Evolutionary conservation across 2,329 filamentous ascomycete genomes (phyloP).

Genomic region (Coniochaeta sp.): DNA sequence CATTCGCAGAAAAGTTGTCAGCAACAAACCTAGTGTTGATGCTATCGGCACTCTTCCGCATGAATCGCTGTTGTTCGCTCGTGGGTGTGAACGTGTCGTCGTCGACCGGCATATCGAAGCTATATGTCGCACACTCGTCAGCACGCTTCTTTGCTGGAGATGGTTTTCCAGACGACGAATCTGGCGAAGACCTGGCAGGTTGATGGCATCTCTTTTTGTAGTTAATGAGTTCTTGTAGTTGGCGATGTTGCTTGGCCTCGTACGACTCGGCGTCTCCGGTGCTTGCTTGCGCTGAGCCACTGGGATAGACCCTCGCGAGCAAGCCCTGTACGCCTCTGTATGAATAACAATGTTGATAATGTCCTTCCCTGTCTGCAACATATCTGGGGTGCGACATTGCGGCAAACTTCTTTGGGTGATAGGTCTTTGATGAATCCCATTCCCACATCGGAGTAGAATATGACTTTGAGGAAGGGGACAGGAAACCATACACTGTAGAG

Average conservation of each 20-base stretch:
- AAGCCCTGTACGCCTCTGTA: neutral
- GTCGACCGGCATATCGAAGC: conserved; percentile 42
- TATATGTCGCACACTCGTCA: conserved; percentile 23
- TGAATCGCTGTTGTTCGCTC: conserved; percentile 32
- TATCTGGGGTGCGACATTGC: conserved; percentile 4
- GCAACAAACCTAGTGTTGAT: conserved; percentile 56
- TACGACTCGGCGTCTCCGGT: neutral
- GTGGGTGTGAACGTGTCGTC: conserved; percentile 32
- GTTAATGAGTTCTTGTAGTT: neutral
- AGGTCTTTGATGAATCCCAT: too few species aligned
- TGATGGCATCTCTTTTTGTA: conserved; percentile 1
- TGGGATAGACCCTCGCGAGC: neutral
- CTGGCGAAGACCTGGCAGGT: neutral
- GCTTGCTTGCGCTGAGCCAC: conserved; percentile 1
- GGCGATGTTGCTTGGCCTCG: neutral
- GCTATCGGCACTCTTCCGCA: conserved; percentile 46
- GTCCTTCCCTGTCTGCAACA: conserved; percentile 4
- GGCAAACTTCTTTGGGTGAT: neutral
- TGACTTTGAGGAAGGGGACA: conserved; percentile 8
- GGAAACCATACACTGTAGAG: conserved; percentile 40
- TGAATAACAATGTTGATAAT: neutral
- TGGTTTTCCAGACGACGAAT: neutral
- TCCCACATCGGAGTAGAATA: neutral
- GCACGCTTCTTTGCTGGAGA: conserved; percentile 11
- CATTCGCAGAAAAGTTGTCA: conserved; percentile 32